phyloP scores from a whole-genome alignment of 2,329 filamentous ascomycete species.

The Alternaria infectoria region DNA sequence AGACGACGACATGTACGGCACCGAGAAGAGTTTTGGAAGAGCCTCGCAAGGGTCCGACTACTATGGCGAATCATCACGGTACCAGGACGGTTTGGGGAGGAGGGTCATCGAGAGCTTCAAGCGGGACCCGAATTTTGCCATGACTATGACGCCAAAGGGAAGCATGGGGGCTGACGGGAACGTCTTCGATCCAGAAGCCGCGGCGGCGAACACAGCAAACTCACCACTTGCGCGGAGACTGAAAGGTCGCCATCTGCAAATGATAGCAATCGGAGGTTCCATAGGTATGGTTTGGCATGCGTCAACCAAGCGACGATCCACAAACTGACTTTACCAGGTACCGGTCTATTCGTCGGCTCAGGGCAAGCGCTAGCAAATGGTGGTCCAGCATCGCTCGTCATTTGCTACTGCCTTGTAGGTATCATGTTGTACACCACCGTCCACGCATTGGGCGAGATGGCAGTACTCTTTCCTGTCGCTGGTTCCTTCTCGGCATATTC shows the following conservation, averaged over 20 bases:
- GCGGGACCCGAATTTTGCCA: conserved; percentile 49
- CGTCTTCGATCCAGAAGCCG: conserved; percentile 68
- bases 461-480: conserved; percentile 86
- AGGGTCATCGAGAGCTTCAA: conserved; percentile 55
- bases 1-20: conserved; percentile 47
- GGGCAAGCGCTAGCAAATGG: conserved; percentile 49
- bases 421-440: conserved; percentile 91
- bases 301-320: conserved; percentile 3
- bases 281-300: conserved; percentile 58
- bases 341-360: conserved; percentile 84
- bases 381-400: conserved; percentile 47
- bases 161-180: conserved; percentile 59
- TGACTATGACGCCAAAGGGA: conserved; percentile 56
- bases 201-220: conserved; percentile 68
- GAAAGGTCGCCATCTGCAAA: conserved; percentile 74
- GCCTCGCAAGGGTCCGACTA: conserved; percentile 43
- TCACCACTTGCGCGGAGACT: conserved; percentile 72
- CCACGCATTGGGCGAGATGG: conserved; percentile 89
- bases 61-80: conserved; percentile 47
- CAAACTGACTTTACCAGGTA: conserved; percentile 37
- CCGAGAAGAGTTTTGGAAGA: conserved; percentile 49
- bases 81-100: conserved; percentile 40
- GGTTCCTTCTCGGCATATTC: conserved; percentile 93
- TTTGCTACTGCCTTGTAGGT: conserved; percentile 67
- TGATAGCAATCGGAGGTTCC: conserved; percentile 95